These are phyloP conservation scores for Thermomucor indicae-seudaticae DNA, from an alignment of 371 early-diverging fungal species.

Conservation along the genomic window DNA sequence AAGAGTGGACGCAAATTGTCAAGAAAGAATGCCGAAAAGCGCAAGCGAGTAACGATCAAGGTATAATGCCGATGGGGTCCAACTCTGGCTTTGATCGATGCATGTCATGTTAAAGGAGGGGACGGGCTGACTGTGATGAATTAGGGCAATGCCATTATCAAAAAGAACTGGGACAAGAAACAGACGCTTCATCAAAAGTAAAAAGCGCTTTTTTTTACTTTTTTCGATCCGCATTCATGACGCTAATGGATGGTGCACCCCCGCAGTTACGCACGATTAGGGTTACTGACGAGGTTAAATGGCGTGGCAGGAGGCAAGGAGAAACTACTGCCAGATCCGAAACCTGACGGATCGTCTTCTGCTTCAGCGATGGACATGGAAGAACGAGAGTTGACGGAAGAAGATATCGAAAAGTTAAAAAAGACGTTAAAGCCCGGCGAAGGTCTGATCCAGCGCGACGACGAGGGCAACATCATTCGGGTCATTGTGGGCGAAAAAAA, in stretches of 20 bases:
- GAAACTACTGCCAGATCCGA: slow-evolving; percentile 21
- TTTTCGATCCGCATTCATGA: neutral
- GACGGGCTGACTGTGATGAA: neutral
- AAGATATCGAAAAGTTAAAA: slow-evolving; percentile 44
- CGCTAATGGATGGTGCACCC: neutral
- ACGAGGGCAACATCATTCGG: slow-evolving; percentile 74
- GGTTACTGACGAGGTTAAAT: slow-evolving; percentile 75
- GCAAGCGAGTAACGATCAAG: neutral
- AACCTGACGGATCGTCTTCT: no score
- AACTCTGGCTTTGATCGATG: neutral
- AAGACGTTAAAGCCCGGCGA: slow-evolving; percentile 55
- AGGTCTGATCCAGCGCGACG: slow-evolving; percentile 81
- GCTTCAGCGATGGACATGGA: slow-evolving; percentile 23
- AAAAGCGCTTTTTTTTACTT: neutral
- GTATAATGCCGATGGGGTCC: neutral
- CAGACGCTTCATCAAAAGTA: neutral
- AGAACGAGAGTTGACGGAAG: slow-evolving; percentile 49
- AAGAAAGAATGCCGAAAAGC: neutral
- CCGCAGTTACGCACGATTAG: slow-evolving; percentile 60
- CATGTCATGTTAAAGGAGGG: no score
- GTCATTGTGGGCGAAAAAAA: slow-evolving; percentile 61
- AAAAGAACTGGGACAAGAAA: neutral
- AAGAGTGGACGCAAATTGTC: neutral
- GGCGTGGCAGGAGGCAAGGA: slow-evolving; percentile 67
- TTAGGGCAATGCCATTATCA: neutral